Evolutionary conservation across 2,329 filamentous ascomycete species (phyloP).

Genomic region (Botrytis paeoniae): DNA sequence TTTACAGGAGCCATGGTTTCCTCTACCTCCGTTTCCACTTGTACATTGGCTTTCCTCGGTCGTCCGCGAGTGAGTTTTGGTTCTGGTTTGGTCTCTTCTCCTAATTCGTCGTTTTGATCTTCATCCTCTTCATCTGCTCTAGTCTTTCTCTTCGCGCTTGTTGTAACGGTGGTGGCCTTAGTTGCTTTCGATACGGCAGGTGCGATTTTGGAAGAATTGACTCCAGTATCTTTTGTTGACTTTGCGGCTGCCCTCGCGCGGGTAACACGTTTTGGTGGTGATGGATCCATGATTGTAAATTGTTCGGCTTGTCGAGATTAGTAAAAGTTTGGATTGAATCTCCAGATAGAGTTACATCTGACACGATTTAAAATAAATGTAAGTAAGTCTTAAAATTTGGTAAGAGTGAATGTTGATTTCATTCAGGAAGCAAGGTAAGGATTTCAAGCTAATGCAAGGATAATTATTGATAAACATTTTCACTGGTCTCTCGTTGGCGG

Average conservation of each 20-base stretch:
- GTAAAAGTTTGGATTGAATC: not conserved
- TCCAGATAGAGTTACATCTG: constrained; percentile 7
- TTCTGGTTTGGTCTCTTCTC: constrained; percentile 28
- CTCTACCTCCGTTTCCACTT: constrained; percentile 31
- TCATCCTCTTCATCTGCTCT: constrained; percentile 45
- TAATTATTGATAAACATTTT: constrained; percentile 14
- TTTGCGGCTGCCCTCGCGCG: constrained; percentile 48
- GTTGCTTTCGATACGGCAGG: constrained; percentile 46
- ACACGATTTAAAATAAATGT: not conserved
- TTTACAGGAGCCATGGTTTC: constrained; percentile 34
- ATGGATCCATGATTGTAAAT: constrained; percentile 45
- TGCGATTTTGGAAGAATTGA: constrained; percentile 46
- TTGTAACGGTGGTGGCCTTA: constrained; percentile 38
- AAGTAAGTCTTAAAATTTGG: not conserved
- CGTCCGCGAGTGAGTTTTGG: constrained; percentile 46
- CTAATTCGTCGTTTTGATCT: constrained; percentile 34
- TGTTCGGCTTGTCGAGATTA: not conserved
- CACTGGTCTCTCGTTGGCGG: not conserved
- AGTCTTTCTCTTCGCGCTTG: constrained; percentile 52
- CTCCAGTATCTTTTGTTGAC: constrained; percentile 39
- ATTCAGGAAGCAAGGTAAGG: not conserved
- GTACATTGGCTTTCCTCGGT: constrained; percentile 43
- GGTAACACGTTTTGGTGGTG: constrained; percentile 59
- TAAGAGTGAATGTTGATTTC: not conserved
- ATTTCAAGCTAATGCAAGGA: not conserved